phyloP scores from a whole-genome alignment of 2,329 filamentous ascomycete species.

The Dryadomyces quercus-mongolicae region DNA sequence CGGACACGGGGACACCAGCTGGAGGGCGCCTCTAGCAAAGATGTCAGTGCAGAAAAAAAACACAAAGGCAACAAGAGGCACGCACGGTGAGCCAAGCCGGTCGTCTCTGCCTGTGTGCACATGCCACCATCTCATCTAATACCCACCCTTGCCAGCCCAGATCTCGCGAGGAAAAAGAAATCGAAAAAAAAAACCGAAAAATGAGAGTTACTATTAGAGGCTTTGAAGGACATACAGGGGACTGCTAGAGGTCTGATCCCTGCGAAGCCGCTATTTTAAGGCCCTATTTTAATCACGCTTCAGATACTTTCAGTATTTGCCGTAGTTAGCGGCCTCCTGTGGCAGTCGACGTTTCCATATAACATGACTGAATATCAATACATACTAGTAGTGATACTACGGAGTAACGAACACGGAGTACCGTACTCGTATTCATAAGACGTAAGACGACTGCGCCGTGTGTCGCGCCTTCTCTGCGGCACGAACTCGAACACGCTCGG shows the following conservation, averaged over 20 bases:
- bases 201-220: not conserved
- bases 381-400: too few relatives aligned
- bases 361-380: too few relatives aligned
- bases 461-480: too few relatives aligned
- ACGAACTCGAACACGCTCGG: too few relatives aligned
- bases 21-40: not conserved
- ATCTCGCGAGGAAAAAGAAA: not conserved
- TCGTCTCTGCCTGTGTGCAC: not conserved
- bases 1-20: not conserved
- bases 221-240: too few relatives aligned
- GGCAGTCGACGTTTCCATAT: too few relatives aligned
- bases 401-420: too few relatives aligned
- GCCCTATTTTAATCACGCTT: too few relatives aligned
- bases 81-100: not conserved
- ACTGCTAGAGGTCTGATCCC: not conserved
- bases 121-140: not conserved
- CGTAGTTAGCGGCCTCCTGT: too few relatives aligned
- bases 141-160: not conserved
- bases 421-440: too few relatives aligned
- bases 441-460: too few relatives aligned
- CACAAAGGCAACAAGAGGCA: not conserved
- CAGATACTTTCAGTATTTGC: too few relatives aligned
- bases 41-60: not conserved
- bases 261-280: not conserved
- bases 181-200: not conserved